These are phyloP conservation scores for Sporothrix brunneoviolacea DNA, from an alignment of 2,329 filamentous ascomycete species.

Conservation along the genomic window DNA sequence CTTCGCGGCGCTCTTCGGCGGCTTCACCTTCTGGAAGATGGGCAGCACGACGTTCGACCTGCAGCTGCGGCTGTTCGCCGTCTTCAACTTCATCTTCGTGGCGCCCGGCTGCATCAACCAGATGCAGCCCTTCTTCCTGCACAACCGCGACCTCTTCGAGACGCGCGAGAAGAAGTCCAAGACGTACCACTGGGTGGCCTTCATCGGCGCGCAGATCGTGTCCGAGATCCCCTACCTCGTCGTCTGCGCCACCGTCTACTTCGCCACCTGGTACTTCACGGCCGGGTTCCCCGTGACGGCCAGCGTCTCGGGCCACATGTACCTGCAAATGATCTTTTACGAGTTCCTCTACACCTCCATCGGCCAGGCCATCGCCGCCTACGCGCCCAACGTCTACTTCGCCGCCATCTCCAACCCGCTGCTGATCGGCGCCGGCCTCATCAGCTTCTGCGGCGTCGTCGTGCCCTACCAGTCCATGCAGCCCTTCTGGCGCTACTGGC, in stretches of 20 bases:
- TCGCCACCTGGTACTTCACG: constrained; percentile 37
- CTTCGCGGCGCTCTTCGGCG: constrained; percentile 52
- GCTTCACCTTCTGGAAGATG: constrained; percentile 56
- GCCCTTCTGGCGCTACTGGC: constrained; percentile 62
- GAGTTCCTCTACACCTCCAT: constrained; percentile 56
- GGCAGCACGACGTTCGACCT: constrained; percentile 52
- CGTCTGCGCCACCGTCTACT: constrained; percentile 55
- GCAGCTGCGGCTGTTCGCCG: constrained; percentile 65
- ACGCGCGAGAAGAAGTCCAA: constrained; percentile 64
- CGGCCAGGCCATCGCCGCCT: constrained; percentile 57
- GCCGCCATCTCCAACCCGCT: constrained; percentile 52
- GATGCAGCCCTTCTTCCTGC: constrained; percentile 65
- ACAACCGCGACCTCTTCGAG: constrained; percentile 62
- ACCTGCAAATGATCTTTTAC: constrained; percentile 42
- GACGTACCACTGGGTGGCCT: constrained; percentile 63
- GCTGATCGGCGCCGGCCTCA: constrained; percentile 45
- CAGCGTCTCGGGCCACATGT: constrained; percentile 35
- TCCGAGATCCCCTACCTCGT: constrained; percentile 59
- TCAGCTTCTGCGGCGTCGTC: constrained; percentile 69
- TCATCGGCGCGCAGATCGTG: constrained; percentile 58
- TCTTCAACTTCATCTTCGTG: constrained; percentile 65
- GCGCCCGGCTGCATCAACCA: constrained; percentile 60
- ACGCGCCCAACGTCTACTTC: constrained; percentile 54
- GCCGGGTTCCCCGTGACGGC: constrained; percentile 44
- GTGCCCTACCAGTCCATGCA: constrained; percentile 59